Base-by-base conservation (phyloP, 2,329 filamentous ascomycete genomes). In the Cladobotryum protrusum region DNA sequence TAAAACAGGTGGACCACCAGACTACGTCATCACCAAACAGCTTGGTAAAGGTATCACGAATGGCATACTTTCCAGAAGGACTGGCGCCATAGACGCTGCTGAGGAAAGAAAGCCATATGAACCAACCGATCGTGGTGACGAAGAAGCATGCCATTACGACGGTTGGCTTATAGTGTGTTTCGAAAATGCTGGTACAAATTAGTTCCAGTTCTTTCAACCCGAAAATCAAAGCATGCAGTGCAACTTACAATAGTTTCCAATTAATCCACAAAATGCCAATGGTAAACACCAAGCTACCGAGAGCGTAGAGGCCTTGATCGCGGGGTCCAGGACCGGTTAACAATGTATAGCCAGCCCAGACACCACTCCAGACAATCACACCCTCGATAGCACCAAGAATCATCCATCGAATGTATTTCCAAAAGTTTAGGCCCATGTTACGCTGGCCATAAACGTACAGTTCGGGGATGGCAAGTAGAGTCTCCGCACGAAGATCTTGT, bases 391-490 rank as follows among this genome's bases (percentile, higher is more conserved):
- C 82, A 1, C 81, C 89, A 59, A 87, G 82, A 34, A 86, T 75
- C 69, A 91, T 88, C 90, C 90, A 95, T 8, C 78, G 77, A 0
- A 85, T 60, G 60, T 90, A 95, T 52, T 88, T 76, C 42, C 73
- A 73, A 54, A 89, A 75, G 61, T 92, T 92, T 63, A 96, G 84
- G 0, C 86, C 89, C 56, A 68, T 72, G 53, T 79, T 79, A 17
- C 79, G 79, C 68, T 93, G 89, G 4, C 90, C 89, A 55, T 86
- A 88, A 11, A 83, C 82, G 67, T 97, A 97, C 2, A 97, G 77
- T 65, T 97, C 92, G 0, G 92, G 92, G 0, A 96, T 85, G 0
- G 92, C 92, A n/a, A 97, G 76, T 2, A 97, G 75, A 0, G 92
- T 97, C 32, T 89, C 82, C 0, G 90, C 86, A 4, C 78, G 73